Evolutionary conservation across 2,329 filamentous ascomycete genomes (phyloP), one percentile per base, ranked within the genome.

Genomic region (Cladosporium velox): DNA sequence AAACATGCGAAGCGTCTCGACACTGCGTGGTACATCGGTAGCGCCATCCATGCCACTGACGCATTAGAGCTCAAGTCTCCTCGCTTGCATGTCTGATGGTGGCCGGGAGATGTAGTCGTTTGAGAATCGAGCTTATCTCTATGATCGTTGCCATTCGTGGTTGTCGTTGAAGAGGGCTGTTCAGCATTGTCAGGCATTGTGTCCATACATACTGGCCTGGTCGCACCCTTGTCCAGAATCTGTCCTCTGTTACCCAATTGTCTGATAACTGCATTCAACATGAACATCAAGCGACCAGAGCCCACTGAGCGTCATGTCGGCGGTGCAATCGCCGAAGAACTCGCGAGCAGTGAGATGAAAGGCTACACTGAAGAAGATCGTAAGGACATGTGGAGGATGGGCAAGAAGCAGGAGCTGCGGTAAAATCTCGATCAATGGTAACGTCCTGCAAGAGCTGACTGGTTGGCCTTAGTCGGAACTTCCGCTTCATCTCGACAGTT

Each of bases 321-420:
- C 11, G 61, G 61, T 35, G 44, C 26, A 11, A 24, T 64, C 24
- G 61, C 61, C 51, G 34, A 21, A 8, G 61, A 64, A n/a, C 26
- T 64, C 1, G 51, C 35, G 24, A 34, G 38, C 26, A 26, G 26
- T 51, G 54, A 34, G 21, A 52, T 51, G 38, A 59, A 65, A n/a
- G 63, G 63, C n/a, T 65, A 59, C n/a, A 66, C 59, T 26, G 61
- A 65, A 34, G 18, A 67, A 18, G 79, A 81, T 65, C 72, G 77
- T 32, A 68, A 69, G 26, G 76, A 83, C 65, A 79, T 83, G 77
- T 73, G 74, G 51, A 79, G 80, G 30, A 72, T 83, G 75, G 81
- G 81, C n/a, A 83, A 82, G 70, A 73, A 76, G 21, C 79, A 81
- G 55, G 78, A 82, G 49, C 76, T 83, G 68, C 78, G 77, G 70